These are phyloP conservation scores for Candolleomyces aberdarensis DNA, from an alignment of 768 basidiomycete genomes.

Conservation along the genomic window DNA sequence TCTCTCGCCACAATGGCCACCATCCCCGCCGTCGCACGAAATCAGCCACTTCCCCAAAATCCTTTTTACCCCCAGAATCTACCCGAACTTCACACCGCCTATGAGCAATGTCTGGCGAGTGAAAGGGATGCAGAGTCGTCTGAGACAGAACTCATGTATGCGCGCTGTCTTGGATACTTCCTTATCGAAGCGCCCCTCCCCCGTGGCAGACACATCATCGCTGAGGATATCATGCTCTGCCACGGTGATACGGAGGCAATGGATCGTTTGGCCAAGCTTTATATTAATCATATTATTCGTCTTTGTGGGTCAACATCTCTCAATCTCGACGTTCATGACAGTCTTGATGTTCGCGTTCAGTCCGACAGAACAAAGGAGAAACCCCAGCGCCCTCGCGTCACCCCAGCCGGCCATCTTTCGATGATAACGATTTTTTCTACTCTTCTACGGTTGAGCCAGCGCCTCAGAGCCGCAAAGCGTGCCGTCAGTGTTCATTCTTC, in stretches of 20 bases:
- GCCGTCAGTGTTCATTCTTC: not conserved
- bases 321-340: too few species aligned
- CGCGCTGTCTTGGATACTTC: not conserved
- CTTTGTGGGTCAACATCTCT: not conserved
- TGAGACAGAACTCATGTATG: not conserved
- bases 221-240: not conserved
- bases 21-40: not conserved
- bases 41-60: not conserved
- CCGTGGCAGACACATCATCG: not conserved
- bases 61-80: not conserved
- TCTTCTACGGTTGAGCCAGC: not conserved
- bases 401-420: not conserved
- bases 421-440: not conserved
- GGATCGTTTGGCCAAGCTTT: not conserved
- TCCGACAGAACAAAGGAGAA: not conserved
- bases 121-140: not conserved
- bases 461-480: not conserved
- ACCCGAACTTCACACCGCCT: not conserved
- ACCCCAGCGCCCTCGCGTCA: not conserved
- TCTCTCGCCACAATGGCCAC: too few species aligned
- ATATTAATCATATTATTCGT: not conserved
- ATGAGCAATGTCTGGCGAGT: not conserved
- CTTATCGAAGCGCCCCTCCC: not conserved
- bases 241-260: not conserved
- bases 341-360: not conserved